Evolutionary conservation across 768 basidiomycete species (phyloP), one percentile per base, ranked within the genome.

Genomic region (Russula brevipes): DNA sequence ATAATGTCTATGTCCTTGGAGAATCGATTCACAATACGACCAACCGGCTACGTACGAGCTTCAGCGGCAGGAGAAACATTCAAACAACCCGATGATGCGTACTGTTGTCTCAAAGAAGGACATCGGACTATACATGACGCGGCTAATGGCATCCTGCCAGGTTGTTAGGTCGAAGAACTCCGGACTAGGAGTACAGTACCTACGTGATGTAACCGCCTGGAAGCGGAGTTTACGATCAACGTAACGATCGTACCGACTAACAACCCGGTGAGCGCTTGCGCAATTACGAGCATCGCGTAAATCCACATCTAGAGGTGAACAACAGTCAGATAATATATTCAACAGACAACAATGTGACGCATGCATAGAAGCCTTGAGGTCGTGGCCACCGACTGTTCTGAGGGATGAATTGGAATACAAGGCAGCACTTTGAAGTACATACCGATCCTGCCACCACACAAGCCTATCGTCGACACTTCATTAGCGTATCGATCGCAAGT

Each of bases 11-110:
- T 83, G 72, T 91, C 88, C 77, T 93, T 92, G 1, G 90, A 86
- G 72, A 97, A 92, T 16, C 92, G 84, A 72, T 94, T 94, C 83
- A 93, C 88, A 65, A 97, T 90, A 11, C 91, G 84, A 16, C 94
- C 94, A 24, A 91, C 79, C 7, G 90, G 91, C 80, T 86, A 68
- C 17, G 60, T 66, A 49, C 64, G 14, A 59, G 35, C 59, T 69
- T 62, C 50, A 65, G 31, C 36, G 61, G 31, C 57, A 60, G 60
- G 60, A 65, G 58, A 19, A 58, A 42, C 30, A 24, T 24, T 49
- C 60, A 33, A 41, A 11, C 53, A 44, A 12, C 10, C 14, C 24
- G 47, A 49, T n/a, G 16, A 50, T 41, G 69, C 78, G 69, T 69
- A 86, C 85, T 5, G 89, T 91, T 1, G 87, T 93, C 70, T 95